Percentiles rank a stretch among this genome's conserved stretches.
Evolutionary conservation across 2,329 filamentous ascomycete genomes (phyloP).

Genomic region (Bipolaris victoriae): DNA sequence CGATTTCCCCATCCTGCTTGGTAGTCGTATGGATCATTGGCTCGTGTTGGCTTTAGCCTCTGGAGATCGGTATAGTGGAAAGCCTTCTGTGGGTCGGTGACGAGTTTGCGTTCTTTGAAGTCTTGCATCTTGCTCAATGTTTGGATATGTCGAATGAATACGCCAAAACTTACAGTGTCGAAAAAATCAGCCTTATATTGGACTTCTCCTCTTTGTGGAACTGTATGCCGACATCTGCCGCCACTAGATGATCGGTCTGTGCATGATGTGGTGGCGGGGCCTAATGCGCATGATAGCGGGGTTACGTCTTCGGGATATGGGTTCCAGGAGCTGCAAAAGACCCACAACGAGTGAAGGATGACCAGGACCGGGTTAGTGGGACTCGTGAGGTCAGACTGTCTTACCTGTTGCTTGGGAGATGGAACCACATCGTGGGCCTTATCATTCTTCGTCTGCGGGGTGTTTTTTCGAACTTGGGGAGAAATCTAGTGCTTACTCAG

Average conservation of each 20-base stretch:
- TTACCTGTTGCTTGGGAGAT: constrained; percentile 10
- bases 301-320: constrained; percentile 26
- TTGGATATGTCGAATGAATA: neutral
- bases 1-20: constrained; percentile 49
- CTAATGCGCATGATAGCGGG: constrained; percentile 34
- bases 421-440: constrained; percentile 6
- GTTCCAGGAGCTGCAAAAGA: constrained; percentile 22
- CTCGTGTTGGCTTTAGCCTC: constrained; percentile 46
- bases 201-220: constrained; percentile 25
- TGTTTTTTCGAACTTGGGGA: constrained; percentile 6
- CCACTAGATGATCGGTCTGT: constrained; percentile 35
- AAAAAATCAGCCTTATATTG: constrained; percentile 37
- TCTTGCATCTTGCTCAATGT: constrained; percentile 33
- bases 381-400: constrained; percentile 12
- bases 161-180: constrained; percentile 13
- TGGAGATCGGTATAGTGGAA: constrained; percentile 50
- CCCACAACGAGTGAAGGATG: constrained; percentile 21
- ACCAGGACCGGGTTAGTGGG: constrained; percentile 30
- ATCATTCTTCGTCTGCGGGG: constrained; percentile 21
- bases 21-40: constrained; percentile 49
- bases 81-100: constrained; percentile 46
- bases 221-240: constrained; percentile 38
- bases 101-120: constrained; percentile 45
- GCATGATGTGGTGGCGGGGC: constrained; percentile 45
- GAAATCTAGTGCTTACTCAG: constrained; percentile 14